Evolutionary conservation across 176 grass and related monocot species (phyloP).

Genomic region (Raddia guianensis): DNA sequence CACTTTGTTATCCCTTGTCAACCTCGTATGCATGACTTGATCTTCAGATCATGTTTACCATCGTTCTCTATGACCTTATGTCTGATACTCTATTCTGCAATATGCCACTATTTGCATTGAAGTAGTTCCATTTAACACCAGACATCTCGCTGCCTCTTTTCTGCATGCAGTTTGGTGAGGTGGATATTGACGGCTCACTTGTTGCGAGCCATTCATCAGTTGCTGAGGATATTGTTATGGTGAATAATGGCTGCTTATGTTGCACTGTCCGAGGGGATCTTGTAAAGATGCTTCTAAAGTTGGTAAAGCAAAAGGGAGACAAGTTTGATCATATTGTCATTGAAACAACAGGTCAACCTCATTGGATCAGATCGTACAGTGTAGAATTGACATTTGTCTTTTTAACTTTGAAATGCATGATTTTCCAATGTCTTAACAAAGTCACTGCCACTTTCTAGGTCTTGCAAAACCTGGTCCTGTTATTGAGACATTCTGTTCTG

Average conservation of each 20-base stretch:
- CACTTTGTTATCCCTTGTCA: slow-evolving; percentile 11
- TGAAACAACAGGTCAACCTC: slow-evolving; percentile 64
- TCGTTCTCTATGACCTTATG: neutral
- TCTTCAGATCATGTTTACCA: neutral
- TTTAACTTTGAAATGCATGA: neutral
- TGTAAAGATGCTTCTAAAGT: slow-evolving; percentile 75
- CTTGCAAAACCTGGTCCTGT: slow-evolving; percentile 77
- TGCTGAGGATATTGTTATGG: slow-evolving; percentile 74
- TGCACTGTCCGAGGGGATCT: slow-evolving; percentile 78
- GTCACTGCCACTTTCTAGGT: slow-evolving; percentile 39
- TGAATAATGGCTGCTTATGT: slow-evolving; percentile 79
- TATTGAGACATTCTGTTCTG: slow-evolving; percentile 75
- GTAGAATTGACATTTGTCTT: neutral
- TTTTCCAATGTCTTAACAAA: slow-evolving; percentile 24
- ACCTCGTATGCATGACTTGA: slow-evolving; percentile 8
- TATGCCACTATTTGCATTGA: neutral
- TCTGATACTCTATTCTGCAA: neutral
- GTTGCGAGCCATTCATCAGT: slow-evolving; percentile 75
- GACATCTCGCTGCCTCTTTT: neutral
- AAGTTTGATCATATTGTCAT: slow-evolving; percentile 80
- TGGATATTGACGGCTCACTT: slow-evolving; percentile 72
- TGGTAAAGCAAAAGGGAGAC: slow-evolving; percentile 62
- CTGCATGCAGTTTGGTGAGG: slow-evolving; percentile 65
- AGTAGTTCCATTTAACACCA: neutral
- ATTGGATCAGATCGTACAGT: neutral